Evolutionary conservation across 75 land plant species (phyloP), one percentile per base, ranked within the genome.

Genomic region (Pseudotsuga menziesii): DNA sequence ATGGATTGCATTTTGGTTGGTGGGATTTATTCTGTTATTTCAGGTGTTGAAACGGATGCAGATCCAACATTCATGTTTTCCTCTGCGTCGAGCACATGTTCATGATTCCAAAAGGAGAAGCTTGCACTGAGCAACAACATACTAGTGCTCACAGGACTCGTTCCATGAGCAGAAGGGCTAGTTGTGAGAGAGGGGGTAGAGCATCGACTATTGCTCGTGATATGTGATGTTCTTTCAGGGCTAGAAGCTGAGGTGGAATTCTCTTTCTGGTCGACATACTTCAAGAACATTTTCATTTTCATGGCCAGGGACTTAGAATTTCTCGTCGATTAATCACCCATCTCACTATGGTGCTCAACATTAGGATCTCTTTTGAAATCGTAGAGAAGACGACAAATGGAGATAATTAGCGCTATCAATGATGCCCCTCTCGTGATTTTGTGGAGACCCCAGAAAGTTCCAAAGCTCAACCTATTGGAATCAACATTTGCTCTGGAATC

Each of bases 401-500:
- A 74, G 13, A 56, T 57, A 14, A 76, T 12, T 23, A 76, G 77
- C 3, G 77, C 77, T n/a, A 25, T 11, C 17, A 16, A 8, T 26
- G 80, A 73, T 17, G 80, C 61, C 20, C 54, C 60, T 3, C 84
- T 77, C 13, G 84, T 82, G 9, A 82, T 62, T 55, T 63, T 29
- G 56, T 78, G 78, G 70, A 82, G 80, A 6, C 80, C 84, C 79
- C 80, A 74, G 56, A 82, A 82, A 56, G 61, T 82, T 0, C 39
- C 23, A 22, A 78, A 25, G 41, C 58, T 16, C 58, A 82, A 57
- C 35, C 59, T 58, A n/a, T 54, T 54, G 12, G 84, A 82, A 27
- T 52, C 54, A 2, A 56, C 15, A 6, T 55, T 52, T 11, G 19
- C 69, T 22, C 26, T 64, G 15, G 26, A 7, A 61, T n/a, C 35